Base-by-base conservation (phyloP, 2,329 filamentous ascomycete species). In the Fusarium sterilihyphosum region DNA sequence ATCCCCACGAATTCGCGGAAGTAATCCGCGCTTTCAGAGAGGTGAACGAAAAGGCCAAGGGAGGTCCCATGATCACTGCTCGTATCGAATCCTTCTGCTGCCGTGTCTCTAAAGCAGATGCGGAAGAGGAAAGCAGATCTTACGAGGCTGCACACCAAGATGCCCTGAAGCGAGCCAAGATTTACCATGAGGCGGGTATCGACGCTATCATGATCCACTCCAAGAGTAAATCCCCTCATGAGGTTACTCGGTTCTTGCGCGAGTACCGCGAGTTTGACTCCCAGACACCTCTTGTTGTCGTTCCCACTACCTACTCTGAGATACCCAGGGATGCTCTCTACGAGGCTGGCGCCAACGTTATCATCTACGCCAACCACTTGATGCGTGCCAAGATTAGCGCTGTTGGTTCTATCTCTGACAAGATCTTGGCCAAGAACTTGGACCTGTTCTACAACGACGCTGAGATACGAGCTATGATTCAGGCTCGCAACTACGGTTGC, bases 151-250 rank as follows among this genome's bases (percentile, higher is more conserved):
- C 54, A 18, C 61, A 61, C 26, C 37, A 58, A n/a, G 61, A 66
- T 38, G 61, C 65, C 12, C 6, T 68, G 11, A 41, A 65, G 26
- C 61, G 65, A 33, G 65, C 65, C 29, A 68, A 43, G 31, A 47
- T 68, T 26, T 68, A 68, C 20, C 40, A 65, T 13, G 61, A 68
- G 29, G 65, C 53, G 18, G 65, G 65, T 17, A 47, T 65, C 10
- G 65, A 68, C n/a, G 65, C 61, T 22, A 68, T 68, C 33, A 68
- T 68, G 65, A 68, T 68, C 29, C 65, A 68, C 53, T 65, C 61
- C 29, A 68, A 68, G 65, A 68, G 47, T 18, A 68, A 68, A 43
- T 52, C 62, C 9, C 61, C 65, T 7, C 37, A 35, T 9, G 65
- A 68, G 37, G 63, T 68, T n/a, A 33, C 37, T 17, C 35, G 61